Evolutionary conservation across 139 green algal species (phyloP), one percentile per base, ranked within the genome.

Genomic region (Chlamydomonas incerta): DNA sequence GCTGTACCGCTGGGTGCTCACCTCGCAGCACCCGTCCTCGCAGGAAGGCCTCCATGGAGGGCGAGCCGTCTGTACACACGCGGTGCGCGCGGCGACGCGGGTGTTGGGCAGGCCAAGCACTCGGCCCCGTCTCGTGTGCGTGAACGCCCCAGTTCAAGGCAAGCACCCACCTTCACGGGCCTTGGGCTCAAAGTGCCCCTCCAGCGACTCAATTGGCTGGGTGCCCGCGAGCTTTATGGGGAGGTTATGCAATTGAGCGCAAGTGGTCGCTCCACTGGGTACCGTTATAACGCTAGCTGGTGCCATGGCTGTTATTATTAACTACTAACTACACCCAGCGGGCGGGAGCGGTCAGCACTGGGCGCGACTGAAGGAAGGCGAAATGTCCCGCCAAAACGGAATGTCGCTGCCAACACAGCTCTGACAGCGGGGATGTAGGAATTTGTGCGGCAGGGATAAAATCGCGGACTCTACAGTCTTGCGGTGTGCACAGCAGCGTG

Each of bases 1-100:
- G 50, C 50, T 57, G 14, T 10, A 10, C 10, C 50, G 50, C 10
- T 20, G 50, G 50, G 28, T 31, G 4, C 72, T 26, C 58, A 79
- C 72, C 72, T 79, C 47, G 28, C 1, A 79, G 47, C 72, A 79
- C 29, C 14, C 72, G 72, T 66, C 72, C 72, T 26, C 72, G 47
- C 28, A 79, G 37, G 72, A 26, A 79, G 13, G 72, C 47, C 31
- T 79, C 23, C 35, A 31, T 23, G 28, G 8, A 14, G 35, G 10
- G 8, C 8, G 35, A 14, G 23, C 35, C 35, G 0, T 74, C 68
- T 74, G 68, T n/a, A n/a, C n/a, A n/a, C n/a, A n/a, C n/a, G n/a
- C n/a, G n/a, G n/a, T n/a, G n/a, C n/a, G n/a, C n/a, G n/a, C n/a
- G n/a, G n/a, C n/a, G n/a, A n/a, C n/a, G n/a, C n/a, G n/a, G n/a